These are phyloP conservation scores for Paramecium sexaurelia DNA, from an alignment of 73 alveolate genomes.

Conservation along the genomic window DNA sequence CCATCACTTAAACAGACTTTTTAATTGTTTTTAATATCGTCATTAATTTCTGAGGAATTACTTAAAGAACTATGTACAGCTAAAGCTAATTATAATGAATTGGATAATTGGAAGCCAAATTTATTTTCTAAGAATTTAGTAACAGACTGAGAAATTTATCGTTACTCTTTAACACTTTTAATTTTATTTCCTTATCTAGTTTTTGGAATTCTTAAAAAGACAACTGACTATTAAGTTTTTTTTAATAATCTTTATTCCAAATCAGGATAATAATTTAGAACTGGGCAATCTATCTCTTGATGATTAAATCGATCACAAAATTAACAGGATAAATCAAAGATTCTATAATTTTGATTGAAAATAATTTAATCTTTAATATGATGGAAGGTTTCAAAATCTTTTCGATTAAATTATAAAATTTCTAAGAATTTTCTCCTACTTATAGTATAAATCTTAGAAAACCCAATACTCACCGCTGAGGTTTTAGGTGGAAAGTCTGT, in stretches of 20 bases:
- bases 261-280: constrained; percentile 53
- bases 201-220: not conserved
- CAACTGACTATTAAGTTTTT: not conserved
- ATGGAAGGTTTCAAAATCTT: constrained; percentile 54
- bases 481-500: constrained; percentile 42
- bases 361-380: constrained; percentile 49
- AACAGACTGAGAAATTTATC: not conserved
- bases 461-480: constrained; percentile 54
- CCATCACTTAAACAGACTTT: not conserved
- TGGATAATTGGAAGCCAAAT: not conserved
- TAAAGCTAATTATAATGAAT: not conserved
- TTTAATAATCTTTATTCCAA: not conserved
- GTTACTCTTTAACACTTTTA: not conserved
- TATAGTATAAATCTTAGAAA: constrained; percentile 10
- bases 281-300: constrained; percentile 24
- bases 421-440: constrained; percentile 41
- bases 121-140: not conserved
- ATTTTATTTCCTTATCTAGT: not conserved
- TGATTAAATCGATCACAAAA: constrained; percentile 40
- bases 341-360: not conserved
- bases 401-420: not conserved
- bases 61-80: not conserved
- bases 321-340: not conserved
- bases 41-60: not conserved
- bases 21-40: not conserved